Conservation (phyloP, 805 yeast species). For the Wickerhamiella musiphila region DNA sequence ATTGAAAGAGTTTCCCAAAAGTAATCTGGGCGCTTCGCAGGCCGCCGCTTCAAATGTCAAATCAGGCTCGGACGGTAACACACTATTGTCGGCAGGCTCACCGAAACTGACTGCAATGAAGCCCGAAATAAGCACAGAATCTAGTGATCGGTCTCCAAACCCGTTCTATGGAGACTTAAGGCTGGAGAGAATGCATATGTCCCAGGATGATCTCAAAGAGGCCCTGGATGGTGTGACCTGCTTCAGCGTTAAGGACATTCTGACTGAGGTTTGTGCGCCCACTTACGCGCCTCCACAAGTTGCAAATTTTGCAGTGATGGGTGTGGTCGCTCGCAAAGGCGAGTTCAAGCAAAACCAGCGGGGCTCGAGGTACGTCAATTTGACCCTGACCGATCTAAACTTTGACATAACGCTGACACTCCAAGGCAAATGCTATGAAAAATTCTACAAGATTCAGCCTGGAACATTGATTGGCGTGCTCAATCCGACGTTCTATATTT, state of each 20-base stretch:
- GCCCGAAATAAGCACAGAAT: too few relatives aligned
- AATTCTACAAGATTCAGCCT: conserved; percentile 51
- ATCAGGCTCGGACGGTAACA: too few relatives aligned
- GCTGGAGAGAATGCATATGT: too few relatives aligned
- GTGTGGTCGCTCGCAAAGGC: conserved; percentile 43
- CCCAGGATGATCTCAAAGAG: conserved; percentile 20
- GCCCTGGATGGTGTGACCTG: conserved; percentile 31
- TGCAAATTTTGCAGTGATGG: conserved; percentile 67
- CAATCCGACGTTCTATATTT: conserved; percentile 44
- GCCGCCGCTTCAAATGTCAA: too few relatives aligned
- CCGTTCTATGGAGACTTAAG: too few relatives aligned
- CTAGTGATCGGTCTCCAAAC: too few relatives aligned
- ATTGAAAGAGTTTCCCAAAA: too few relatives aligned
- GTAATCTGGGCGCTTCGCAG: too few relatives aligned
- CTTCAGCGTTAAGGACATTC: too few relatives aligned
- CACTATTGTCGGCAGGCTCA: too few relatives aligned
- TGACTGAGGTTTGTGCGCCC: conserved; percentile 54
- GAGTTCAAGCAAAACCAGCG: conserved; percentile 26
- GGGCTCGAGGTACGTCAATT: conserved; percentile 37
- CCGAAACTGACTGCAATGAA: too few relatives aligned
- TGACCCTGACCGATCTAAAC: conserved; percentile 53
- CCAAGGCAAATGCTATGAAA: conserved; percentile 49
- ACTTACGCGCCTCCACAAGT: conserved; percentile 42
- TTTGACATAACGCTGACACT: conserved; percentile 42
- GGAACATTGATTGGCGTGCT: conserved; percentile 63